Percentiles rank a stretch among this genome's conserved stretches.
phyloP scores from a whole-genome alignment of 2,329 filamentous ascomycete genomes.

The Xylariaceae sp. region DNA sequence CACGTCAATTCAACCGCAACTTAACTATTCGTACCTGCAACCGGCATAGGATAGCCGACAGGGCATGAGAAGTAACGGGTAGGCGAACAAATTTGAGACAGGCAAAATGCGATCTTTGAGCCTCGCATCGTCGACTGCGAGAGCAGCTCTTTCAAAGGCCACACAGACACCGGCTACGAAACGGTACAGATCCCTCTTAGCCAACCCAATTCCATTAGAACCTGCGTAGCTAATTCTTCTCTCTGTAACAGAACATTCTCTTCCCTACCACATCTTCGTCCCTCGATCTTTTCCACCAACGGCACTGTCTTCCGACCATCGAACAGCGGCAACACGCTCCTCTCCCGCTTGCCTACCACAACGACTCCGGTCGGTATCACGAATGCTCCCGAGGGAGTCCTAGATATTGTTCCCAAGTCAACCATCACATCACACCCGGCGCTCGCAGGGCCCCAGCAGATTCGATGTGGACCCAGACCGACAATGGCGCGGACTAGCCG shows the following conservation, averaged over 20 bases:
- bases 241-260: constrained; percentile 50
- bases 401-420: constrained; percentile 54
- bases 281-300: constrained; percentile 47
- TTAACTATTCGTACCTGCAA: background rate
- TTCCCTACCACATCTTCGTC: constrained; percentile 58
- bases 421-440: constrained; percentile 61
- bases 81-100: no score
- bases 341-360: constrained; percentile 32
- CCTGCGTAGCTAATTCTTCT: constrained; percentile 1
- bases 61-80: background rate
- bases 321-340: constrained; percentile 38
- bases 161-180: constrained; percentile 15
- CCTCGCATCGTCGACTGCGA: constrained; percentile 17
- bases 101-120: constrained; percentile 21
- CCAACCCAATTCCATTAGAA: background rate
- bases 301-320: constrained; percentile 39
- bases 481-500: constrained; percentile 63
- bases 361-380: constrained; percentile 13
- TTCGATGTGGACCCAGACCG: constrained; percentile 65
- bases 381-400: constrained; percentile 31
- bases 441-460: constrained; percentile 53
- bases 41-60: background rate
- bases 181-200: constrained; percentile 17
- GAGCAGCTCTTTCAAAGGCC: constrained; percentile 22
- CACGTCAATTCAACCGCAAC: no score